Evolutionary conservation across 768 basidiomycete species (phyloP).

Genomic region (Phlebiopsis flavidoalba): DNA sequence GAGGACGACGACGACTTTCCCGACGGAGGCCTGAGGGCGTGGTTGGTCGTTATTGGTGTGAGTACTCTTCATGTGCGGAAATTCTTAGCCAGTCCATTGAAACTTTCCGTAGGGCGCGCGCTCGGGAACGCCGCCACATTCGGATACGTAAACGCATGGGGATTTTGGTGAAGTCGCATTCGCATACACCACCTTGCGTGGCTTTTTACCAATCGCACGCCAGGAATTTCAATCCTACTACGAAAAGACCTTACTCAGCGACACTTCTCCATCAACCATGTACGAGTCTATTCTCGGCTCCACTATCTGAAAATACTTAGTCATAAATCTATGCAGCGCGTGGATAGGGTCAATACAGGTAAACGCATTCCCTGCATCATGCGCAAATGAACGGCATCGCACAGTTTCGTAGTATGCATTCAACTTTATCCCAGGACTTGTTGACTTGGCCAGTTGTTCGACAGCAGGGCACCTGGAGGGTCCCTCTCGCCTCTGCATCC

Average conservation of each 20-base stretch:
- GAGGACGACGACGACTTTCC: neutral
- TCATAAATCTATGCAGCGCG: neutral
- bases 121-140: slow-evolving; percentile 48
- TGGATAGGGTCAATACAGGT: slow-evolving; percentile 77
- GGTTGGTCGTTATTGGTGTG: slow-evolving; percentile 8
- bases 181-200: neutral
- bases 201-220: neutral
- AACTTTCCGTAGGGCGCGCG: slow-evolving; percentile 5
- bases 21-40: slow-evolving; percentile 5
- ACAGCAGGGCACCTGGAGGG: slow-evolving; percentile 61
- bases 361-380: neutral
- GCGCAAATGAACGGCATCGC: neutral
- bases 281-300: slow-evolving; percentile 21
- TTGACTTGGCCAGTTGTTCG: slow-evolving; percentile 67
- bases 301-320: neutral
- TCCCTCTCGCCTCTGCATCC: slow-evolving; percentile 43
- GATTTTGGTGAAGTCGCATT: slow-evolving; percentile 46
- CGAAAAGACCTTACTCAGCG: slow-evolving; percentile 42
- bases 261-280: slow-evolving; percentile 58
- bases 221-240: slow-evolving; percentile 77
- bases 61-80: neutral
- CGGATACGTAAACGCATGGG: slow-evolving; percentile 72
- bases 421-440: slow-evolving; percentile 54
- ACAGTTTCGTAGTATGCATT: slow-evolving; percentile 38
- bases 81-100: neutral